Evolutionary conservation across 352 stramenopile species (phyloP), one percentile per base, ranked within the genome.

Genomic region (Phytophthora vignae): DNA sequence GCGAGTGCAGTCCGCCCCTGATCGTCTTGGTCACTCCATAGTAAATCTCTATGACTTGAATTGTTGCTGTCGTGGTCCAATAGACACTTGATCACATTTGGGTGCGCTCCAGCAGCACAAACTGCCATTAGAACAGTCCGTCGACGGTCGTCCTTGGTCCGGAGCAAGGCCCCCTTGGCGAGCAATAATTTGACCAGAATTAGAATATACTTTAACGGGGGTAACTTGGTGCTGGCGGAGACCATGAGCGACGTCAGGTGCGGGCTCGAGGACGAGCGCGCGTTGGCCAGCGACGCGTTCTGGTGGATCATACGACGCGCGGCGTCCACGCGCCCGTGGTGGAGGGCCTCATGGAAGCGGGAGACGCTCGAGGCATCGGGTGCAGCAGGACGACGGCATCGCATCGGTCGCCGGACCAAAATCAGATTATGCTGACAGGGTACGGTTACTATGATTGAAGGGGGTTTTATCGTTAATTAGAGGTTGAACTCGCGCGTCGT

Each of bases 11-110:
- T 74, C 22, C 40, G 59, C 2, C 68, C 73, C 29, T 77, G 48
- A 25, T 59, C 71, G 21, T 79, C 73, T 17, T 52, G 54, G 42
- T 79, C 68, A n/a, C 59, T 67, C 72, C 72, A 79, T 48, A 63
- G 59, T 29, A 74, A 55, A 46, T 56, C 46, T 56, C 33, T 33
- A 21, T 58, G 48, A 1, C 58, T 60, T 11, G 60, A 67, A 12
- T 52, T 66, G 1, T 6, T 36, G 5, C 25, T 8, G 46, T 69
- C 67, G 67, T 64, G 64, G 29, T 65, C 55, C 48, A 79, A 60
- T 48, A 79, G 55, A 42, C 54, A 74, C n/a, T 74, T 67, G 54
- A 79, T 29, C 17, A 79, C 40, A 11, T 22, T 14, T 9, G 22
- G 27, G 33, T 57, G 57, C 3, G 42, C 65, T 52, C 70, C 74